Conservation (phyloP, 2,329 filamentous ascomycete genomes). For the Tolypocladium endophyticum region DNA sequence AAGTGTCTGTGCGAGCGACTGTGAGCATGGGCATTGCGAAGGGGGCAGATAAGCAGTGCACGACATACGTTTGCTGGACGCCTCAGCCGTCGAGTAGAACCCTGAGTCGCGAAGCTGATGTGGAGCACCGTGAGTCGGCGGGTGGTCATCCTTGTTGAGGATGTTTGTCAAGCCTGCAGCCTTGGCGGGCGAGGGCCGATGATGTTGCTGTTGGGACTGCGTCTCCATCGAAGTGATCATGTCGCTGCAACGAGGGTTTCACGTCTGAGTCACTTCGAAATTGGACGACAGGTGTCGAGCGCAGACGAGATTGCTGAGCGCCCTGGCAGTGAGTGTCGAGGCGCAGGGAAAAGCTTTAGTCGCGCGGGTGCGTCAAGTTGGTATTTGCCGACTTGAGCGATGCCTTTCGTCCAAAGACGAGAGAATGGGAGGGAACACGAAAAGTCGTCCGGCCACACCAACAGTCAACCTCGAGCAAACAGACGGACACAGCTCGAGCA, state of each 20-base stretch:
- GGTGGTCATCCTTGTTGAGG: slow-evolving; percentile 24
- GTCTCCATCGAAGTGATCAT: slow-evolving; percentile 9
- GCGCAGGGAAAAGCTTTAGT: neutral
- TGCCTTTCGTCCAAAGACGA: neutral
- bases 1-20: slow-evolving; percentile 19
- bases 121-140: slow-evolving; percentile 14
- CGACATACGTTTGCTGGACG: slow-evolving; percentile 31
- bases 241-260: neutral
- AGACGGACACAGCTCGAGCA: neutral
- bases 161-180: slow-evolving; percentile 27
- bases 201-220: slow-evolving; percentile 7
- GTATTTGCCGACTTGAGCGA: neutral
- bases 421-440: neutral
- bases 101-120: slow-evolving; percentile 29
- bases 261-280: neutral
- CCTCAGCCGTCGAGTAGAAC: slow-evolving; percentile 32
- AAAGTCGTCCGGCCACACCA: neutral
- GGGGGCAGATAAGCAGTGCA: slow-evolving; percentile 1
- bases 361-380: neutral
- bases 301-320: neutral
- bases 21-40: slow-evolving; percentile 1
- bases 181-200: slow-evolving; percentile 14
- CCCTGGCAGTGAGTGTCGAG: neutral
- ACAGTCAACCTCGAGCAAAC: slow-evolving; percentile 1
- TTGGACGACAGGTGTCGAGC: neutral